Conservation (phyloP, 345 rosid species). For the Lepidium africanum region DNA sequence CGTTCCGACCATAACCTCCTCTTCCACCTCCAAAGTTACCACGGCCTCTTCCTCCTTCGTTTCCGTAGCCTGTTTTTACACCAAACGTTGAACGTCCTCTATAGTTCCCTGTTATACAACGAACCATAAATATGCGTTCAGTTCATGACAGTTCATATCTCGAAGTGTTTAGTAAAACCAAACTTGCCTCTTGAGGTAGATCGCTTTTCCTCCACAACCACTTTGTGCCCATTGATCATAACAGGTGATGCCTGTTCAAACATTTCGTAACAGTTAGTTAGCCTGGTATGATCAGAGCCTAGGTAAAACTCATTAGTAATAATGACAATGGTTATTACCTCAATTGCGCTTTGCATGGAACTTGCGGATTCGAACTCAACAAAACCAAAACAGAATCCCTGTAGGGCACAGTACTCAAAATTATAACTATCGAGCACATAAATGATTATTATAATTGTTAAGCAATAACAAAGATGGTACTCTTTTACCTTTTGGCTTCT, state of each 20-base stretch:
- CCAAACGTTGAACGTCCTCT: conserved; percentile 62
- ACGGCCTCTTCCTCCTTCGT: conserved; percentile 70
- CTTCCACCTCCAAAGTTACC: conserved; percentile 59
- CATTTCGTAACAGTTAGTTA: background rate
- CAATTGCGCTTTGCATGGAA: conserved; percentile 86
- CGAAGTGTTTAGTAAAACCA: background rate
- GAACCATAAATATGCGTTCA: background rate
- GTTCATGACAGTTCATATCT: background rate
- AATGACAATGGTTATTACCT: conserved; percentile 39
- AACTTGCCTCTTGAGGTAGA: conserved; percentile 87
- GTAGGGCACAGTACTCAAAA: background rate
- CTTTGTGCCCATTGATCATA: conserved; percentile 59
- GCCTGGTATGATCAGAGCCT: background rate
- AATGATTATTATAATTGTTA: background rate
- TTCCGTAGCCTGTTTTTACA: conserved; percentile 44
- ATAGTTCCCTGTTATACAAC: conserved; percentile 42
- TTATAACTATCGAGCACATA: background rate
- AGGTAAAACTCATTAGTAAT: background rate
- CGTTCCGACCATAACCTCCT: conserved; percentile 55
- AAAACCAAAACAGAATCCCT: conserved; percentile 96
- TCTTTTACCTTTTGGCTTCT: conserved; percentile 60
- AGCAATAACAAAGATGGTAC: background rate
- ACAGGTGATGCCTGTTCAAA: conserved; percentile 70
- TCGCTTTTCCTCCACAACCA: conserved; percentile 77
- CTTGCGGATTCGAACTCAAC: conserved; percentile 81